These are phyloP conservation scores for Lasiosphaeria hispida DNA, from an alignment of 495 filamentous ascomycete species.

Conservation along the genomic window DNA sequence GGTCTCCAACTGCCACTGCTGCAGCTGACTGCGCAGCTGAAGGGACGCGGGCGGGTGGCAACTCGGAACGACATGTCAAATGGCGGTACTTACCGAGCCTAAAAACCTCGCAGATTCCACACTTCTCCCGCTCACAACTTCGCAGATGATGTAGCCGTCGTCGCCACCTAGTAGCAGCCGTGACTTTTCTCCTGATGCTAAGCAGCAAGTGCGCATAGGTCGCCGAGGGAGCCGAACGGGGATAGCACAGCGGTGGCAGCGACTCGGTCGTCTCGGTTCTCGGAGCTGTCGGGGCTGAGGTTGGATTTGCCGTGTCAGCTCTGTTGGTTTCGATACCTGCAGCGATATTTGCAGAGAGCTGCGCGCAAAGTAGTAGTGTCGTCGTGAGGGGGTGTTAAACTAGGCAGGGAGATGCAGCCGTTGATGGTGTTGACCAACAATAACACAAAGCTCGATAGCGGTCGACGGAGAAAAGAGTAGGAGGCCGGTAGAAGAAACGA, in stretches of 20 bases:
- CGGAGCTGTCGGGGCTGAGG: no score
- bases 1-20: constrained; percentile 2
- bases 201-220: neutral
- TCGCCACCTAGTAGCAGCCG: constrained; percentile 24
- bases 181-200: neutral
- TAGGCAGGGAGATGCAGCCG: no score
- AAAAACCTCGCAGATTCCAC: neutral
- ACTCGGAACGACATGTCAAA: neutral
- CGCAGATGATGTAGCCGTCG: neutral
- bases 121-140: neutral
- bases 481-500: no score
- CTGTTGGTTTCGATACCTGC: no score
- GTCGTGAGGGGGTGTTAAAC: no score
- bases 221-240: neutral
- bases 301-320: no score
- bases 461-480: no score
- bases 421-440: no score
- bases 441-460: no score
- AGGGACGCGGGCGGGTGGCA: neutral
- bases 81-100: constrained; percentile 13
- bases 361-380: no score
- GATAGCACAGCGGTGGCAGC: neutral
- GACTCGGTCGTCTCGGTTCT: no score
- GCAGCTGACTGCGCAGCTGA: constrained; percentile 7
- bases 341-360: no score